Base-by-base conservation (phyloP, 2,329 filamentous ascomycete species). In the Proliferodiscus dingleyae region DNA sequence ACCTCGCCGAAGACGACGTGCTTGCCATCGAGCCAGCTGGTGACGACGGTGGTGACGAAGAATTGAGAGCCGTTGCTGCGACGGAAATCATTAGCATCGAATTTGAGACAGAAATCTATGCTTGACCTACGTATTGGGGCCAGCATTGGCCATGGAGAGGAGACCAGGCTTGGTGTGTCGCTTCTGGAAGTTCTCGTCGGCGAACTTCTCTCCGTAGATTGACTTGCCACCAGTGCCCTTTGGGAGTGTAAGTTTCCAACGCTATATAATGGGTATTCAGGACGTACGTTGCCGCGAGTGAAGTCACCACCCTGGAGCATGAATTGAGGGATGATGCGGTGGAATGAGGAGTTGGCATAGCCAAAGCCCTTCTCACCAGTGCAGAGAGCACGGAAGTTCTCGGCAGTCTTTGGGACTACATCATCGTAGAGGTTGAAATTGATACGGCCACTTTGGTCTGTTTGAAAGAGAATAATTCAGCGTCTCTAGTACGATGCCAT, bases 291-390 rank as follows among this genome's bases (percentile, higher is more conserved):
- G 66, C 83, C 81, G 66, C 86, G 86, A 71, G 89, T 94, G 77
- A 94, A 94, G 79, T 95, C 89, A 79, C 89, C 89, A 68, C 89
- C 89, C 80, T 95, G 89, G 62, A 95, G 84, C 89, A 95, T 95
- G 80, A 95, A 95, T 47, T 88, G 70, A 60, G 86, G 86, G 71
- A 95, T 95, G 71, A 95, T 84, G 62, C 89, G 88, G 80, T 95
- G 89, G 84, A 95, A 95, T 58, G 78, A 77, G 61, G 87, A 93
- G 66, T 80, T 81, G 68, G 79, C 70, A 78, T 94, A 95, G 61
- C 88, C 87, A 69, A 86, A 83, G 65, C 87, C 87, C 73, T 88
- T 81, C 75, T 87, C 78, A 59, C 77, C 77, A 0, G 90, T 95
- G 74, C 89, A 96, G 51, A 96, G 82, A 46, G 83, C 81, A 63